Evolutionary conservation across 2,329 filamentous ascomycete species (phyloP), one percentile per base, ranked within the genome.

Genomic region (Bimuria novae-zelandiae): DNA sequence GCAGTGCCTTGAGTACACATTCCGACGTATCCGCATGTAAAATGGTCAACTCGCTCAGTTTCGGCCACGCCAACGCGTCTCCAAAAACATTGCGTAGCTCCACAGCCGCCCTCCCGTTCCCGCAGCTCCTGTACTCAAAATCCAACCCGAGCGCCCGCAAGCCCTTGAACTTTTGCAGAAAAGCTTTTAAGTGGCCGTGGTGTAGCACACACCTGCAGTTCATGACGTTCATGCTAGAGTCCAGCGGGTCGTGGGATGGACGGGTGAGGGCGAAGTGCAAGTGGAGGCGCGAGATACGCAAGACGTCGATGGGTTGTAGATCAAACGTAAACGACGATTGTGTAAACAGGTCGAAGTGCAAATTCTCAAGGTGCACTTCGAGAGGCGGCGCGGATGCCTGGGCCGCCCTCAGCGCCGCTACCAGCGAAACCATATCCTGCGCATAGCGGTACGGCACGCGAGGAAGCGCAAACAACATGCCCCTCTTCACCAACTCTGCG

Each of bases 181-280:
- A 46, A 8, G 23, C 30, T 6, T 32, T 22, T 21, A 46, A 17
- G 10, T 46, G 19, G 14, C 43, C 43, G 5, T 25, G 43, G 7
- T 32, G 30, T 6, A 46, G n/a, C 21, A 36, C 21, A 14, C 21
- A 12, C 14, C 27, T 46, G 43, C 43, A 46, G 14, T 46, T 46
- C 21, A 46, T 46, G 4, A 46, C 36, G 43, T 14, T 46, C 30
- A 46, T 35, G 43, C 43, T 46, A 3, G 43, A 46, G 11, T 46
- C 43, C 8, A 35, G 32, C n/a, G 43, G 21, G 21, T 46, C 30
- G 21, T 12, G 25, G 7, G 30, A 16, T 7, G 32, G 11, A 12
- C 25, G 17, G 12, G 12, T 33, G 1, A 46, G 29, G 3, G 43
- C 21, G 7, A 46, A 46, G n/a, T 22, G 43, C 14, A 46, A 29